Percentiles rank a stretch among this genome's conserved stretches.
Conservation (phyloP, 306 rosid species). For the cucumber (Cucumis sativus) region Cucumber_9930_V3 NC_026656.2:17338501-17339000, state of each 20-base stretch:
- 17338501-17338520: slow-evolving; percentile 1
- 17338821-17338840: slow-evolving; percentile 93
- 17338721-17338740: neutral
- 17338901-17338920: neutral
- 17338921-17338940: neutral
- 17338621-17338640: slow-evolving; percentile 1
- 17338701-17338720: neutral
- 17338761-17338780: slow-evolving; percentile 59
- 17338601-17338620: slow-evolving; percentile 1
- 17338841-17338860: slow-evolving; percentile 97
- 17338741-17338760: slow-evolving; percentile 46
- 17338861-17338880: slow-evolving; percentile 84
- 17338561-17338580: slow-evolving; percentile 3
- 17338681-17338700: neutral
- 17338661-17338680: slow-evolving; percentile 4
- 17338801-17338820: slow-evolving; percentile 88
- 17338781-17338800: slow-evolving; percentile 86
- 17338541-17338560: neutral
- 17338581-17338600: slow-evolving; percentile 5
- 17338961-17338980: neutral
- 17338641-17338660: neutral
- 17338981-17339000: neutral
- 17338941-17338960: neutral
- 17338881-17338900: neutral
- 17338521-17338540: neutral